A percentile compares a stretch with the other conserved stretches of the same genome.
These are phyloP conservation scores for Colletotrichum somersetense DNA, from an alignment of 2,329 filamentous ascomycete genomes.

Conservation along the genomic window DNA sequence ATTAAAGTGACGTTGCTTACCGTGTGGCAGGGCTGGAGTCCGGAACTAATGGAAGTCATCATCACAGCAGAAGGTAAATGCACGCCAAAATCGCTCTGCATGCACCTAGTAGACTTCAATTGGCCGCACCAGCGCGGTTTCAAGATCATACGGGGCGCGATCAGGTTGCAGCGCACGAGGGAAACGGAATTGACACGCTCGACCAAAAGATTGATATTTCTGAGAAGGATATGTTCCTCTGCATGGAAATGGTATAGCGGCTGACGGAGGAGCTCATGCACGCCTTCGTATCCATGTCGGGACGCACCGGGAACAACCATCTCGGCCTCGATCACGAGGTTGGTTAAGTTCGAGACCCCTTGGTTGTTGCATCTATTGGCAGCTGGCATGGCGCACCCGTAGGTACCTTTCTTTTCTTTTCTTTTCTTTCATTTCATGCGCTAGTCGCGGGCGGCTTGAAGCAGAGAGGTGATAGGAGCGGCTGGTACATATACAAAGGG, in stretches of 20 bases:
- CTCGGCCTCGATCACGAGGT: conserved; percentile 51
- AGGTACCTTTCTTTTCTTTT: conserved; percentile 3
- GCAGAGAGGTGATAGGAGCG: not conserved
- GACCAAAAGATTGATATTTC: conserved; percentile 52
- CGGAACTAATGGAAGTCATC: conserved; percentile 57
- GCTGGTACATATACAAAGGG: conserved; percentile 5
- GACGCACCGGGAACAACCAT: conserved; percentile 59
- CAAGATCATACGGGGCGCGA: conserved; percentile 69
- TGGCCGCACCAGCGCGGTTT: conserved; percentile 63
- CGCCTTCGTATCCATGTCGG: conserved; percentile 62
- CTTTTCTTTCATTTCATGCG: conserved; percentile 45
- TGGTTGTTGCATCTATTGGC: conserved; percentile 50
- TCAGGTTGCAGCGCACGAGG: conserved; percentile 54
- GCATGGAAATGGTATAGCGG: conserved; percentile 53
- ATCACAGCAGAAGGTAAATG: conserved; percentile 55
- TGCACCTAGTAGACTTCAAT: conserved; percentile 62
- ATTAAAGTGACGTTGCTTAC: conserved; percentile 55
- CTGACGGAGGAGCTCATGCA: conserved; percentile 60
- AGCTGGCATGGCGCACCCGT: conserved; percentile 47
- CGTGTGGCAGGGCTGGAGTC: conserved; percentile 57
- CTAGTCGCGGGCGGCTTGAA: conserved; percentile 31
- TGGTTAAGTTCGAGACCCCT: conserved; percentile 50
- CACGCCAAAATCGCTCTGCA: conserved; percentile 61
- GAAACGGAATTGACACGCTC: conserved; percentile 45
- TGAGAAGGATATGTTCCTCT: conserved; percentile 55